Conservation (phyloP, 768 basidiomycete species). For the Pisolithus sp. region DNA sequence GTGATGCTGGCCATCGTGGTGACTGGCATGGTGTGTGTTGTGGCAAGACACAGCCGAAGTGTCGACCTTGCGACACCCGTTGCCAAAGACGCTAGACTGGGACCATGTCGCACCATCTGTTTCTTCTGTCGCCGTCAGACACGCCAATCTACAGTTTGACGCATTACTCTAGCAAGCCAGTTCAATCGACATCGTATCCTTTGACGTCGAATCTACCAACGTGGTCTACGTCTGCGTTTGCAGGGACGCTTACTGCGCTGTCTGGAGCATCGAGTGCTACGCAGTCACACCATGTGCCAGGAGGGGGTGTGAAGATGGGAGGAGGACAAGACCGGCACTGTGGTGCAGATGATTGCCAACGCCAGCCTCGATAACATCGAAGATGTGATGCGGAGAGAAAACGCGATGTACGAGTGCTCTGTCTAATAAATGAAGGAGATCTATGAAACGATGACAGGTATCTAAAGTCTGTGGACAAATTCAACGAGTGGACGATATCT, state of each 20-base stretch:
- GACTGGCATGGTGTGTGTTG: too few relatives aligned
- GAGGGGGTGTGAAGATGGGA: slow-evolving; percentile 63
- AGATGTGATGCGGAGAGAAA: slow-evolving; percentile 82
- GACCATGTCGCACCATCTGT: slow-evolving; percentile 80
- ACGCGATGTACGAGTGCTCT: slow-evolving; percentile 56
- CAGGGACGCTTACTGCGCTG: slow-evolving; percentile 80
- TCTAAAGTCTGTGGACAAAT: slow-evolving; percentile 90
- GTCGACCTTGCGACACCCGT: too few relatives aligned
- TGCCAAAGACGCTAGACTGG: too few relatives aligned
- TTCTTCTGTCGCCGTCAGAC: slow-evolving; percentile 79
- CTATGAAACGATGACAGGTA: slow-evolving; percentile 54
- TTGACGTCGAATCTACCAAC: slow-evolving; percentile 78
- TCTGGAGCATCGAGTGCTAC: slow-evolving; percentile 78
- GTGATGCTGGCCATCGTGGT: too few relatives aligned
- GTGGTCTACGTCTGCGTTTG: slow-evolving; percentile 90
- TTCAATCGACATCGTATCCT: slow-evolving; percentile 51
- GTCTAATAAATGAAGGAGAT: slow-evolving; percentile 2
- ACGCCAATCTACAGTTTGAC: slow-evolving; percentile 81
- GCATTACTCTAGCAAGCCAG: slow-evolving; percentile 74
- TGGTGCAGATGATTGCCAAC: slow-evolving; percentile 98
- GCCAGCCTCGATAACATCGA: slow-evolving; percentile 93
- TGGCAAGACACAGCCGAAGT: too few relatives aligned
- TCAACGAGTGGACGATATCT: slow-evolving; percentile 98
- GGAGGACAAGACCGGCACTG: slow-evolving; percentile 85
- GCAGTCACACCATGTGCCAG: slow-evolving; percentile 52